Percentiles rank a stretch among this genome's conserved stretches.
Conservation (phyloP, 257 asterid species). For the Scutellaria minor region DNA sequence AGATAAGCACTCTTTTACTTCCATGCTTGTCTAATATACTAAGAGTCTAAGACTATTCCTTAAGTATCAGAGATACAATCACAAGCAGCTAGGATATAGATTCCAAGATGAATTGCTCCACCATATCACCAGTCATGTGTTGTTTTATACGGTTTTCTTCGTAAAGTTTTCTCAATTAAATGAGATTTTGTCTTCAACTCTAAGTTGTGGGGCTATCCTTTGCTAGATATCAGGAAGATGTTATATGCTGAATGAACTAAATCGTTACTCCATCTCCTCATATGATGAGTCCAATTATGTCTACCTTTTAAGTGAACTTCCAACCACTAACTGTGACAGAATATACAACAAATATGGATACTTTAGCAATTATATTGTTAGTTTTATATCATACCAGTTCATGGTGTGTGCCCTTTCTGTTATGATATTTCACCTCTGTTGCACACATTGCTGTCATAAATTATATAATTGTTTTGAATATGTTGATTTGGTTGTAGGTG, state of each 20-base stretch:
- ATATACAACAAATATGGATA: constrained; percentile 18
- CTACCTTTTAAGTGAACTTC: constrained; percentile 4
- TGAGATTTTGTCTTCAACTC: constrained; percentile 16
- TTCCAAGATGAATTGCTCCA: not conserved
- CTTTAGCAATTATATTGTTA: constrained; percentile 9
- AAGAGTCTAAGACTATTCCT: not conserved
- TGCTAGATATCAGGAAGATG: not conserved
- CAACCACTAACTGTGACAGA: constrained; percentile 1
- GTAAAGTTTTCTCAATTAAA: constrained; percentile 9
- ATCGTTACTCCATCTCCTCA: not conserved
- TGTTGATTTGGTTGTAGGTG: constrained; percentile 56
- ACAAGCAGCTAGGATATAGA: constrained; percentile 15
- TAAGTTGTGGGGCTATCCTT: not conserved
- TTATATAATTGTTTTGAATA: not conserved
- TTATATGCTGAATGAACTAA: not conserved
- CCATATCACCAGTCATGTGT: not conserved
- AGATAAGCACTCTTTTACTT: constrained; percentile 5
- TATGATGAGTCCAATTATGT: constrained; percentile 5
- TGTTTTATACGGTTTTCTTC: constrained; percentile 11
- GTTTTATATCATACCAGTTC: constrained; percentile 17
- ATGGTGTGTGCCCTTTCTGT: not conserved
- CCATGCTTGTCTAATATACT: not conserved
- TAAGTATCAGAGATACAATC: not conserved
- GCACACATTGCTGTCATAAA: not conserved
- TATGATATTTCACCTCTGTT: constrained; percentile 19